Evolutionary conservation across 306 rosid species (phyloP), one percentile per base, ranked within the genome.

Genomic region (Cucurbita ficifolia): DNA sequence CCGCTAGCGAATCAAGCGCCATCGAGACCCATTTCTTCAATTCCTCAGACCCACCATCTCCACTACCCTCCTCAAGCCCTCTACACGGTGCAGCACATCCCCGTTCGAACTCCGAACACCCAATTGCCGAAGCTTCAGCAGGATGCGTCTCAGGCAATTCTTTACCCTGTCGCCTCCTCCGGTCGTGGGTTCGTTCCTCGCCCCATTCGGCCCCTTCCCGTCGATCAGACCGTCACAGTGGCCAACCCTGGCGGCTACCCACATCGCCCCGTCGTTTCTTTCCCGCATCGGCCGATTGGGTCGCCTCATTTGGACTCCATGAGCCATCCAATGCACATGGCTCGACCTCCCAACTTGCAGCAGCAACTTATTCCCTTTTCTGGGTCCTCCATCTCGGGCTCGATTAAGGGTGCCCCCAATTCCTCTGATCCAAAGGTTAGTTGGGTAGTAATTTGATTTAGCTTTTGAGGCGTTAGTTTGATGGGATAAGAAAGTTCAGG

Each of bases 131-230:
- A 52, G 68, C 73, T 82, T 65, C 80, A 69, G 36, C 42, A 56
- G 53, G 80, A 77, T 60, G 79, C 82, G 13, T 46, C 82, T 29
- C 76, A 72, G 45, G 87, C 79, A 33, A 43, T 84, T 73, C 77
- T 70, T 22, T 87, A 83, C 81, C 96, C 91, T 1, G 86, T 86
- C 40, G 80, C 84, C 33, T 87, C 92, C 67, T 77, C 86, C 21
- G 88, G 86, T 51, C 82, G 86, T 14, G 89, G 87, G 10, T 86
- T 76, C 77, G 54, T 76, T 7, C 73, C 86, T 74, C 80, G 79
- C 42, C 75, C 77, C 8, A 46, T 75, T 52, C 72, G 82, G 2
- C 72, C 87, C 29, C 40, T 64, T 9, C 46, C 74, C 33, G 45
- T 78, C 48, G 82, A 81, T 55, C 92, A 79, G 65, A 17, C 76